Conservation (phyloP, 1,284 basidiomycete genomes). For the Cystobasidium slooffiae region DNA sequence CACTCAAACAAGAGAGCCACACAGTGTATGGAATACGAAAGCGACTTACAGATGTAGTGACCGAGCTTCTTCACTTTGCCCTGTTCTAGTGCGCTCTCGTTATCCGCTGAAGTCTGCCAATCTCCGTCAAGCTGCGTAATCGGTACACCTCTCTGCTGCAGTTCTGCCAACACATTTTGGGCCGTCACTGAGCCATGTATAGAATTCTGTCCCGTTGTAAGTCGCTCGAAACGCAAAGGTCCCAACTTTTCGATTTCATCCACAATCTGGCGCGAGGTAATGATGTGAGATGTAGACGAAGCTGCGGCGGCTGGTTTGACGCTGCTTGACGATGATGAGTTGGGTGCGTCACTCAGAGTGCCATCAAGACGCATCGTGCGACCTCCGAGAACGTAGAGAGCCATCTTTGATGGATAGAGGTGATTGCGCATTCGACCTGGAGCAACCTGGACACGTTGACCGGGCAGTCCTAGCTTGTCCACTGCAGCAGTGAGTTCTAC, state of each 20-base stretch:
- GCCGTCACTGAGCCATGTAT: conserved; percentile 40
- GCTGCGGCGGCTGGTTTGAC: neutral
- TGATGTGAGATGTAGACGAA: neutral
- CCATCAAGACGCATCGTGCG: conserved; percentile 29
- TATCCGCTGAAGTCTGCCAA: conserved; percentile 3
- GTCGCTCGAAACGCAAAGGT: conserved; percentile 20
- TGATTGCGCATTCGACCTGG: conserved; percentile 41
- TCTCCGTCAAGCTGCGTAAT: conserved; percentile 30
- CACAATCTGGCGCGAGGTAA: neutral
- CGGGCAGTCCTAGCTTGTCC: conserved; percentile 1
- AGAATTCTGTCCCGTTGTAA: conserved; percentile 23
- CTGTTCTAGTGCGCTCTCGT: conserved; percentile 16
- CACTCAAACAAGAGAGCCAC: neutral
- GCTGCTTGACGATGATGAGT: neutral
- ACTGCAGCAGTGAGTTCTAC: conserved; percentile 35
- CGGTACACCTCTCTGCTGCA: conserved; percentile 22
- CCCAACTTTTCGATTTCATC: conserved; percentile 22
- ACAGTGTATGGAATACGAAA: neutral
- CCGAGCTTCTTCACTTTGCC: conserved; percentile 38
- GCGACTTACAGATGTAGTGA: conserved; percentile 34
- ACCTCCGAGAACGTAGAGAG: conserved; percentile 35
- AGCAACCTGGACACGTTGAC: conserved; percentile 37
- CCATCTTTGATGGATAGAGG: conserved; percentile 38
- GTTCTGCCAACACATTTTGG: conserved; percentile 24
- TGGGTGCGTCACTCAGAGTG: neutral